These are phyloP conservation scores for Aureobasidium mangrovei DNA, from an alignment of 2,329 filamentous ascomycete genomes.

Conservation along the genomic window DNA sequence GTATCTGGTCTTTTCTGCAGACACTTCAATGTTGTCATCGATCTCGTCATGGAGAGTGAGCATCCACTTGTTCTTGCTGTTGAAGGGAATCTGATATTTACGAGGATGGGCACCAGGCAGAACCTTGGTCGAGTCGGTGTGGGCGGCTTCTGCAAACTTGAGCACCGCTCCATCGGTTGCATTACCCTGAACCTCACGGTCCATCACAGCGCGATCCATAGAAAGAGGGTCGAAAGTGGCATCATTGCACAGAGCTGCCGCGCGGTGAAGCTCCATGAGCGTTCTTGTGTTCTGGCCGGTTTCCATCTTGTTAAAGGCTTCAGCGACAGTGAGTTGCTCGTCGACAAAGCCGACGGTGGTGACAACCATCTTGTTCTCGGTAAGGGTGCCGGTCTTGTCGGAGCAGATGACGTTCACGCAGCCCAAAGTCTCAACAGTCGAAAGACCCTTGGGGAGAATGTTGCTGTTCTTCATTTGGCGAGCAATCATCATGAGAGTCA, in stretches of 20 bases:
- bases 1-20: conserved; percentile 18
- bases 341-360: conserved; percentile 33
- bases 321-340: conserved; percentile 21
- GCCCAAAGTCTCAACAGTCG: conserved; percentile 37
- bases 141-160: conserved; percentile 29
- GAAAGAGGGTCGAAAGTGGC: conserved; percentile 35
- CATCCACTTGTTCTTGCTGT: conserved; percentile 46
- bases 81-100: conserved; percentile 40
- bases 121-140: conserved; percentile 8
- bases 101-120: conserved; percentile 18
- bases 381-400: conserved; percentile 37
- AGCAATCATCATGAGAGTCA: conserved; percentile 37
- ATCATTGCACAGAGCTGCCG: conserved; percentile 35
- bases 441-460: conserved; percentile 35
- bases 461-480: conserved; percentile 36
- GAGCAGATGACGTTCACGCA: conserved; percentile 39
- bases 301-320: conserved; percentile 19
- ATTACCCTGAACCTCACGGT: conserved; percentile 34
- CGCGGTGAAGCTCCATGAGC: conserved; percentile 23
- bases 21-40: background rate
- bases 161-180: conserved; percentile 38
- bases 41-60: conserved; percentile 27
- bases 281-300: conserved; percentile 17
- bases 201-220: conserved; percentile 27
- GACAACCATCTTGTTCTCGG: conserved; percentile 40